These are phyloP conservation scores for Malassezia pachydermatis DNA, from an alignment of 1,284 basidiomycete genomes.

Conservation along the genomic window DNA sequence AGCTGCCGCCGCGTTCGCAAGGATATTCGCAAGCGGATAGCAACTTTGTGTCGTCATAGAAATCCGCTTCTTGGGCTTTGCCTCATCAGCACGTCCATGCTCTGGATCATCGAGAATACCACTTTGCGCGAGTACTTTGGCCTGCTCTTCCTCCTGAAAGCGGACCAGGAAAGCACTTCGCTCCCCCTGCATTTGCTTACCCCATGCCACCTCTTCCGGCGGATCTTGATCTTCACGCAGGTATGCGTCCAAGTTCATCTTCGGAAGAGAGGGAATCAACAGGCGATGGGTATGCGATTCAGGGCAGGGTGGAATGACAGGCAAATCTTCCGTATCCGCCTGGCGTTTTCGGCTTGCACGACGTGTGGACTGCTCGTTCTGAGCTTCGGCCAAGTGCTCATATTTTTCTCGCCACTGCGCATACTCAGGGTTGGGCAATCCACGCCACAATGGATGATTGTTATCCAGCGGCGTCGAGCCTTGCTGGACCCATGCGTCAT, in stretches of 20 bases:
- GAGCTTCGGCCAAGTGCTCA: conserved; percentile 11
- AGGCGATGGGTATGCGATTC: conserved; percentile 27
- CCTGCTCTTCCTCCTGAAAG: conserved; percentile 39
- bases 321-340: background rate
- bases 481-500: conserved; percentile 21
- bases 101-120: conserved; percentile 7
- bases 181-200: conserved; percentile 39
- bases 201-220: conserved; percentile 41
- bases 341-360: conserved; percentile 9
- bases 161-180: conserved; percentile 36
- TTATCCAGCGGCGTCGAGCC: conserved; percentile 10
- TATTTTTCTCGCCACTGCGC: conserved; percentile 26
- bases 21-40: conserved; percentile 18
- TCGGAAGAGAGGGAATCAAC: conserved; percentile 25
- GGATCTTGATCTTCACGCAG: conserved; percentile 38
- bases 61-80: conserved; percentile 14
- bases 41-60: conserved; percentile 15
- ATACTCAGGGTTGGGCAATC: conserved; percentile 32
- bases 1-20: conserved; percentile 15
- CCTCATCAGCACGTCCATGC: background rate
- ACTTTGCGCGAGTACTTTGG: conserved; percentile 20
- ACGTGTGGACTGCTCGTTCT: background rate
- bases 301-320: conserved; percentile 9
- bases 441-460: conserved; percentile 28
- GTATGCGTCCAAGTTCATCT: conserved; percentile 21